Evolutionary conservation across 495 filamentous ascomycete species (phyloP).

Genomic region (Thermothielavioides terrestris): DNA sequence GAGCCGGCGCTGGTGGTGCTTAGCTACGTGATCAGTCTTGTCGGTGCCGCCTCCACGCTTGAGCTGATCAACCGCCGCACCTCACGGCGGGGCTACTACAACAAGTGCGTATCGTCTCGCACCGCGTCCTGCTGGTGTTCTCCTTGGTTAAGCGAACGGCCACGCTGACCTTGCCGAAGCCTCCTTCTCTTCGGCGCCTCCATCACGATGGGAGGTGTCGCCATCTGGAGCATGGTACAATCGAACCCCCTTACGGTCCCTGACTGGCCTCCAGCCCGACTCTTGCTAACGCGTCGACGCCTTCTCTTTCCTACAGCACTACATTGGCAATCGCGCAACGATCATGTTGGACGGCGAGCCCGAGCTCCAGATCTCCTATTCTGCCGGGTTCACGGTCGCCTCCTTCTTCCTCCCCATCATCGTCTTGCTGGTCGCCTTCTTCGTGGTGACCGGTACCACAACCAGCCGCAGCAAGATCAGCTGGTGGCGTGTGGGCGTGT

Average conservation of each 20-base stretch:
- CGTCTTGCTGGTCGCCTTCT: conserved; percentile 65
- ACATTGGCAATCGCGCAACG: conserved; percentile 75
- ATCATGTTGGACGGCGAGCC: conserved; percentile 52
- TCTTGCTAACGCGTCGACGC: conserved; percentile 1
- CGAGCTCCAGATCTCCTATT: conserved; percentile 65
- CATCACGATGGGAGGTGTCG: conserved; percentile 69
- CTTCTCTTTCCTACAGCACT: conserved; percentile 44
- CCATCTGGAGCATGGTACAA: conserved; percentile 57
- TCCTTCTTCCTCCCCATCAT: conserved; percentile 76
- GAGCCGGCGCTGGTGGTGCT: conserved; percentile 56
- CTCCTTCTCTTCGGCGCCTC: conserved; percentile 63
- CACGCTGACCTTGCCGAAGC: conserved; percentile 33
- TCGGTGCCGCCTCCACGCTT: conserved; percentile 69
- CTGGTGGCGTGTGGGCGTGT: conserved; percentile 49
- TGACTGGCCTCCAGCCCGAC: too few species aligned
- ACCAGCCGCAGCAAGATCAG: conserved; percentile 43
- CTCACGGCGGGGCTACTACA: conserved; percentile 55
- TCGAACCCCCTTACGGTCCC: too few species aligned
- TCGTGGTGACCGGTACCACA: conserved; percentile 55
- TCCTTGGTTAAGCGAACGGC: neutral
- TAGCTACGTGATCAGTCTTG: conserved; percentile 68
- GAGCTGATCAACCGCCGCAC: conserved; percentile 75
- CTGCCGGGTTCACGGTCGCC: conserved; percentile 57
- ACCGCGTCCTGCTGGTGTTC: neutral
- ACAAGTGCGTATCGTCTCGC: conserved; percentile 43